Evolutionary conservation across 345 rosid species (phyloP).

Genomic region (Rhizophora mangle): DNA sequence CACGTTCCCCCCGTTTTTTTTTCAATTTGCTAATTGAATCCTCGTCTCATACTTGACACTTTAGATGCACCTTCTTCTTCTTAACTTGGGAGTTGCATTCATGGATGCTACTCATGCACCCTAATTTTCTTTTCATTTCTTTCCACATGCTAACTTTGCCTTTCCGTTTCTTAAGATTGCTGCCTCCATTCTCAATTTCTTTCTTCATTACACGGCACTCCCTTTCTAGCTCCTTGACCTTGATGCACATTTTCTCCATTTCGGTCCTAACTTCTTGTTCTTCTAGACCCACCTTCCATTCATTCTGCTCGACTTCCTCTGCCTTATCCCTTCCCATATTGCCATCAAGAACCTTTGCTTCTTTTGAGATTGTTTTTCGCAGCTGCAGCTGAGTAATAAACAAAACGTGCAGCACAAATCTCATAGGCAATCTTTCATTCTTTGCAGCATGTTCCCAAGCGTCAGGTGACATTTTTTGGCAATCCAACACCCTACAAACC

Average conservation of each 20-base stretch:
- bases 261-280: conserved; percentile 44
- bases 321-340: conserved; percentile 18
- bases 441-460: conserved; percentile 59
- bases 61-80: conserved; percentile 54
- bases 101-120: conserved; percentile 51
- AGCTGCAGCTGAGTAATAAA: conserved; percentile 57
- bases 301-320: conserved; percentile 10
- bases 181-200: conserved; percentile 39
- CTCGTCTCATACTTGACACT: conserved; percentile 5
- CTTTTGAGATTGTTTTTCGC: conserved; percentile 43
- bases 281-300: conserved; percentile 6
- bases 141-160: conserved; percentile 60
- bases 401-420: conserved; percentile 53
- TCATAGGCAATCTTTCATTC: conserved; percentile 63
- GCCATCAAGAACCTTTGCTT: conserved; percentile 26
- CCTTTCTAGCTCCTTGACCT: conserved; percentile 53
- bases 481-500: conserved; percentile 61
- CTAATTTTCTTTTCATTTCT: conserved; percentile 82
- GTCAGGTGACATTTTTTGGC: conserved; percentile 56
- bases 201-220: conserved; percentile 46
- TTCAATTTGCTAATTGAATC: background rate
- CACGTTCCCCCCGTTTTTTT: too few species aligned
- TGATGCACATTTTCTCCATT: conserved; percentile 57
- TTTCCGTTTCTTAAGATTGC: conserved; percentile 25
- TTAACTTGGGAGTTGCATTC: conserved; percentile 51